Base-by-base conservation (phyloP, 176 grass and related monocot genomes). In the Cocos nucifera region DNA sequence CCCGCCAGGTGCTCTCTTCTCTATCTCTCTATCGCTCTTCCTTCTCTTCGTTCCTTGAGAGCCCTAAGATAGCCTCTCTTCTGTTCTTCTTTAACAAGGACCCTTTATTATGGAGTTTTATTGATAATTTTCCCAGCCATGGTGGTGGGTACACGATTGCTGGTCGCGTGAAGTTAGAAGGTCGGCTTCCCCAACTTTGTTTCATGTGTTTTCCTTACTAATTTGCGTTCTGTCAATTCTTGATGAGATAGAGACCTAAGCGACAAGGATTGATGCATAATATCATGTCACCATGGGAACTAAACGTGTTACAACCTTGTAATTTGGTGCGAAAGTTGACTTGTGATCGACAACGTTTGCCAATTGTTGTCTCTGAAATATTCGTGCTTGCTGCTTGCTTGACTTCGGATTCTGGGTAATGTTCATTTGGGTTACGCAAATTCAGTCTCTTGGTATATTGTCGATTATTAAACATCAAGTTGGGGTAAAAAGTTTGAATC, bases 161-260 rank as follows among this genome's bases (percentile, higher is more conserved):
- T 15, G 91, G 91, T 17, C 86, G 80, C 62, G 17, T 96, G 73
- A 90, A 96, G 75, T 73, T 87, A 26, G 86, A 80, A 1, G 82
- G 91, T 90, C 57, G 85, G 2, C 8, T 14, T 44, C 35, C 35
- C 9, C 1, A 44, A 35, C 23, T 44, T 44, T 44, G 10, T 44
- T 12, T 44, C 10, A 26, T 55, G 22, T 66, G 18, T 65, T 16
- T 39, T 24, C 14, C 20, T 58, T 28, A n/a, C n/a, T 23, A 8
- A 2, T 17, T 23, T 30, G 14, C 1, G 18, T 56, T 61, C 1
- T 12, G 35, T 12, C 35, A 44, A 12, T 14, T 44, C 35, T 44
- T 44, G 35, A 28, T 17, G 2, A 61, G 58, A 61, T 35, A 1
- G 27, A 29, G 2, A 32, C 4, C 16, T 16, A 35, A 44, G 9